Base-by-base conservation (phyloP, 495 filamentous ascomycete species). In the Penicillium lagena region DNA sequence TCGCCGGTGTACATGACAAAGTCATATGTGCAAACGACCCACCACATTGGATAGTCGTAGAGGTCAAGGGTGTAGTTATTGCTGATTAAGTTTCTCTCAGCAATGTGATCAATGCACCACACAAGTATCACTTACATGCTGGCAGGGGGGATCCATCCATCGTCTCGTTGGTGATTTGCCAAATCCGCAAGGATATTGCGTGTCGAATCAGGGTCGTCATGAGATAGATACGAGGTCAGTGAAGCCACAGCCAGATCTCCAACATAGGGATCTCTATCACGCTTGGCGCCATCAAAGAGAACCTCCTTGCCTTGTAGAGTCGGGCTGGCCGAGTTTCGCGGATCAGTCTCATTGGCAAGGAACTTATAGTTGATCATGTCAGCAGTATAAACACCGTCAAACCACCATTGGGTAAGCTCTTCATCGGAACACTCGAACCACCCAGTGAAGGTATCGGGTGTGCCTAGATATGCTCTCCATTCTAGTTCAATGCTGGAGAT, bases 81-180 rank as follows among this genome's bases (percentile, higher is more conserved):
- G 29, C 64, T 49, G 9, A 7, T n/a, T 17, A 9, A 22, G 4
- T 22, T 22, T 22, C 22, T 22, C 15, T 22, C 22, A 22, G 22
- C 2, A 22, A 22, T 6, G 22, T 22, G 2, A 6, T 22, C 22
- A 22, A 3, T 22, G 22, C 22, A 22, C 6, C 4, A 22, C 4
- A 22, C 22, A 22, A 22, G 6, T n/a, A 22, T 9, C 2, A 49
- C 46, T 44, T 12, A 49, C 46, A 50, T 75, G 55, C 63, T 69
- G 3, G 72, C 72, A 11, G 72, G 72, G n/a, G 70, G 70, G 33
- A 75, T 73, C 72, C 70, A 75, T 4, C 72, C 72, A 56, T 75
- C 70, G 3, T 46, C 50, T 4, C 70, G 50, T 46, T 75, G 72
- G 42, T 73, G 72, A 29, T 62, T 47, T 0, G 67, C 68, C 12